Conservation (phyloP, 495 filamentous ascomycete species). For the Neurospora cerealis region DNA sequence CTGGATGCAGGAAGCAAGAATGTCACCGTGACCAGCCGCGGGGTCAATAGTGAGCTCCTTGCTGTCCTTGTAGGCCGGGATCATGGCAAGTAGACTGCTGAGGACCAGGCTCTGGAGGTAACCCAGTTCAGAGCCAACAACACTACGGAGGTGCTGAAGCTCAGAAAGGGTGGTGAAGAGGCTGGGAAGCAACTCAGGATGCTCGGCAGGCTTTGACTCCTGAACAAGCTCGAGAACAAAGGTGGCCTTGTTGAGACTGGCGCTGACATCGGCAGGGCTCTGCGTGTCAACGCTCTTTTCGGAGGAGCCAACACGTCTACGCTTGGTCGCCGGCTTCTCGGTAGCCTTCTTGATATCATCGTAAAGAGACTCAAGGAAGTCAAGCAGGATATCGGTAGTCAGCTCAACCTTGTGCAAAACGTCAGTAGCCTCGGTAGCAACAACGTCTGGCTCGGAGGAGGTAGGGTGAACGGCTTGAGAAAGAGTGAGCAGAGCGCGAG, state of each 20-base stretch:
- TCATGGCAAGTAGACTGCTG: conserved; percentile 64
- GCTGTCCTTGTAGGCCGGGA: conserved; percentile 58
- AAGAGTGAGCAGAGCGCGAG: conserved; percentile 47
- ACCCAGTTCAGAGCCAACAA: conserved; percentile 63
- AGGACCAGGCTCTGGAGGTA: conserved; percentile 78
- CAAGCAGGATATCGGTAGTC: conserved; percentile 56
- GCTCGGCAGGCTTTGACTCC: conserved; percentile 56
- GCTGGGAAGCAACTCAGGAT: conserved; percentile 61
- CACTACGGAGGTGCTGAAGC: conserved; percentile 65
- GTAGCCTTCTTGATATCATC: conserved; percentile 50
- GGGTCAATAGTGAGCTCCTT: conserved; percentile 56
- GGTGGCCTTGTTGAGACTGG: conserved; percentile 61
- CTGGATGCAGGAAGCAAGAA: conserved; percentile 85
- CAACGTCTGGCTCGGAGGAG: conserved; percentile 15
- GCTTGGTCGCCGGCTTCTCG: conserved; percentile 59
- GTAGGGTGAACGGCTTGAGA: conserved; percentile 20
- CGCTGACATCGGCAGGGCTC: conserved; percentile 41
- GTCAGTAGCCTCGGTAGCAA: conserved; percentile 49
- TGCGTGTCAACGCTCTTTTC: conserved; percentile 37
- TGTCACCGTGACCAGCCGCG: conserved; percentile 67
- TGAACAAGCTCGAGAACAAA: conserved; percentile 86
- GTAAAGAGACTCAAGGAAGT: conserved; percentile 60
- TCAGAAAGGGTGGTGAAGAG: conserved; percentile 79
- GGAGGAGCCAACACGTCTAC: conserved; percentile 61
- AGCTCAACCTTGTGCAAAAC: conserved; percentile 58